These are phyloP conservation scores for Linaria vulgaris DNA, from an alignment of 257 asterid species.

Conservation along the genomic window DNA sequence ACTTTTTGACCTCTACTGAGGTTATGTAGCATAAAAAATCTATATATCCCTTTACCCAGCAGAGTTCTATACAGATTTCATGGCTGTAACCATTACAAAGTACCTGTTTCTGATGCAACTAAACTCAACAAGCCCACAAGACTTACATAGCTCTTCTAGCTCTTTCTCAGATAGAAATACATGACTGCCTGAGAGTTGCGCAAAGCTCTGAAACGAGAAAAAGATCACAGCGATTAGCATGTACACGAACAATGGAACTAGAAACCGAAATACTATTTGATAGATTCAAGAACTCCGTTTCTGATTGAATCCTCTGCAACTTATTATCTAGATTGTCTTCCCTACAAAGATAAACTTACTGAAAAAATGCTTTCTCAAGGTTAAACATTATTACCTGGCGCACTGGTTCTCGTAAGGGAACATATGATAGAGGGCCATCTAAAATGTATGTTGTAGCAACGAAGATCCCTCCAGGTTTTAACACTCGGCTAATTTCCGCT, in stretches of 20 bases:
- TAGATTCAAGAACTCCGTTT: neutral
- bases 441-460: conserved; percentile 73
- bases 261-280: neutral
- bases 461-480: conserved; percentile 81
- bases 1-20: neutral
- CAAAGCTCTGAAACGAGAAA: conserved; percentile 42
- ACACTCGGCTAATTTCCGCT: conserved; percentile 83
- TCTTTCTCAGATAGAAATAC: conserved; percentile 58
- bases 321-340: no score
- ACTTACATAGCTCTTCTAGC: conserved; percentile 66
- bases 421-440: conserved; percentile 56
- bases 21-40: neutral
- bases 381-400: conserved; percentile 70
- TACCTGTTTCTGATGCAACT: conserved; percentile 55
- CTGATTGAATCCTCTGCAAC: no score
- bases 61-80: conserved; percentile 42
- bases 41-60: neutral
- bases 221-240: conserved; percentile 3
- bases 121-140: conserved; percentile 68
- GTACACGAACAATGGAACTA: neutral
- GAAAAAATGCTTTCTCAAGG: no score
- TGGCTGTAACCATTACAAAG: conserved; percentile 77
- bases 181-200: conserved; percentile 65
- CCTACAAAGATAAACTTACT: no score
- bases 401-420: conserved; percentile 53